Conservation (phyloP, 2,329 filamentous ascomycete species). For the Fusarium penzigii region DNA sequence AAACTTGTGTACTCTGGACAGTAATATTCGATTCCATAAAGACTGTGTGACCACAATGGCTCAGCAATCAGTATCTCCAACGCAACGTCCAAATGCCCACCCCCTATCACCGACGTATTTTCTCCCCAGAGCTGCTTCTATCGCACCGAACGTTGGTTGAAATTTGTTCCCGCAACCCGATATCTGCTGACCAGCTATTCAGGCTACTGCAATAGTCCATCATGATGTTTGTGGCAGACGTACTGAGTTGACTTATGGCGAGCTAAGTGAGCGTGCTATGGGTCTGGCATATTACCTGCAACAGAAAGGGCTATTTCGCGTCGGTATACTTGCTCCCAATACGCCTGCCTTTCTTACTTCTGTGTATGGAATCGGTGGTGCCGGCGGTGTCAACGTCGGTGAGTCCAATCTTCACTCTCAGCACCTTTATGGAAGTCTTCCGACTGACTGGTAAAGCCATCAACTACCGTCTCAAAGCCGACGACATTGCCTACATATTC, state of each 20-base stretch:
- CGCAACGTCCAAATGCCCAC: neutral
- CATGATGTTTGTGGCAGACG: neutral
- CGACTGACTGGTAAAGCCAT: conserved; percentile 36
- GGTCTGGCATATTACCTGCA: conserved; percentile 86
- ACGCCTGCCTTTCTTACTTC: conserved; percentile 92
- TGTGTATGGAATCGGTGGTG: conserved; percentile 83
- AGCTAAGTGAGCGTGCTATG: conserved; percentile 81
- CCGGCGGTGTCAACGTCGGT: conserved; percentile 72
- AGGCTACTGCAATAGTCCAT: neutral
- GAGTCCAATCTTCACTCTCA: neutral
- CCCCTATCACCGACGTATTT: neutral
- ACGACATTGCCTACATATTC: conserved; percentile 91
- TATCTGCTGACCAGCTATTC: neutral
- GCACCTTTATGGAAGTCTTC: neutral
- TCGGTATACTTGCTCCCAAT: conserved; percentile 88
- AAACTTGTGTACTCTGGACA: too few species aligned
- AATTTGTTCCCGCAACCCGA: neutral
- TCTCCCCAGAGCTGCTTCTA: neutral
- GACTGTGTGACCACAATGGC: too few species aligned
- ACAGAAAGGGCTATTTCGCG: conserved; percentile 70
- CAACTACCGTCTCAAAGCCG: conserved; percentile 69
- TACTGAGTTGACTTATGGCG: conserved; percentile 57
- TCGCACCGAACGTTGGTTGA: neutral
- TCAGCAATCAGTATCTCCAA: neutral
- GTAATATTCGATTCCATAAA: too few species aligned